phyloP scores from a whole-genome alignment of 495 filamentous ascomycete species.

The Xylaria scruposa region DNA sequence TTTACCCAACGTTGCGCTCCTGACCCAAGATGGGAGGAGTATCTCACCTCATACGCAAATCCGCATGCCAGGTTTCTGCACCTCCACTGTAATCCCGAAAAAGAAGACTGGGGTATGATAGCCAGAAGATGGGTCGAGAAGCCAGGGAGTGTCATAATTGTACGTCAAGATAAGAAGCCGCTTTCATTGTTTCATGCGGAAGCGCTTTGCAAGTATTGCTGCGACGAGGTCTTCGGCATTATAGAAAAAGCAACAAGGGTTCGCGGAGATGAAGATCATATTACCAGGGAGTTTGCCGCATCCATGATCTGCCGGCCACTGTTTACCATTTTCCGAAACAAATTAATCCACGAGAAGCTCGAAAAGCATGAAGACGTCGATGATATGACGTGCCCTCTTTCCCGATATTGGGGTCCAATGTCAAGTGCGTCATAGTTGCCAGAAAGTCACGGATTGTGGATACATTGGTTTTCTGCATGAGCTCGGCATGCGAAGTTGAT shows the following conservation, averaged over 20 bases:
- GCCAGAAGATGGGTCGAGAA: neutral
- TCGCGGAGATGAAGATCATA: neutral
- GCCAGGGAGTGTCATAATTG: neutral
- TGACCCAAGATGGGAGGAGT: neutral
- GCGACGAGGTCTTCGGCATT: neutral
- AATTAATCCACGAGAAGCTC: neutral
- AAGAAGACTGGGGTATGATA: neutral
- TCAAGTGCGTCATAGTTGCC: neutral
- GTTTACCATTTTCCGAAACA: neutral
- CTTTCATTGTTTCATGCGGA: neutral
- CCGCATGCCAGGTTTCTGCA: neutral
- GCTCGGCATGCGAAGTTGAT: neutral
- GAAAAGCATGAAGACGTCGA: neutral
- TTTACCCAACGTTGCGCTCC: constrained; percentile 2
- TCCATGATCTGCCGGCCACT: neutral
- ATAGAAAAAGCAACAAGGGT: too few species aligned
- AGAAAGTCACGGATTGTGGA: neutral
- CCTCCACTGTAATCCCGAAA: neutral
- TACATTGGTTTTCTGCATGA: neutral
- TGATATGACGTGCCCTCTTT: neutral
- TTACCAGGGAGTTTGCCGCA: neutral
- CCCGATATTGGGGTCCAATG: neutral
- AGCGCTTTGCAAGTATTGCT: neutral
- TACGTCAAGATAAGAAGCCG: constrained; percentile 8
- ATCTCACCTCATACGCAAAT: neutral